Evolutionary conservation across 371 early-diverging fungal genomes (phyloP).

Genomic region (Polyrhizophydium stewartii): DNA sequence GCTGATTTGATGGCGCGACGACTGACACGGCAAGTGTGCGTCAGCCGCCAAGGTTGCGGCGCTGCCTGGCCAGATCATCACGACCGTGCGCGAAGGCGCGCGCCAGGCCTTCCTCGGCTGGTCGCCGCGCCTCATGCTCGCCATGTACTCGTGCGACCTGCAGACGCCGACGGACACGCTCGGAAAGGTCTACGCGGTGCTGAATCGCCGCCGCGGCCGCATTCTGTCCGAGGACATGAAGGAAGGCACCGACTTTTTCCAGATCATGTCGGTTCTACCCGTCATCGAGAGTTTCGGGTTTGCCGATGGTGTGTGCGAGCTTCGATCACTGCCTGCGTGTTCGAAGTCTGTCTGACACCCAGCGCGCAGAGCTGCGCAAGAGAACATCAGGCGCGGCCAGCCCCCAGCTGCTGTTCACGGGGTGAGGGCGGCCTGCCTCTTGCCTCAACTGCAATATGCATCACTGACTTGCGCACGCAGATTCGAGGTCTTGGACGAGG

Average conservation of each 20-base stretch:
- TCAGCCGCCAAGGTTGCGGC: slow-evolving; percentile 17
- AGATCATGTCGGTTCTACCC: slow-evolving; percentile 87
- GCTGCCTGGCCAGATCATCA: slow-evolving; percentile 78
- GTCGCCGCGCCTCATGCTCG: slow-evolving; percentile 91
- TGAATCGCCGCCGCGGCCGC: slow-evolving; percentile 80
- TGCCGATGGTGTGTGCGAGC: slow-evolving; percentile 68
- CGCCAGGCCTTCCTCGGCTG: slow-evolving; percentile 81
- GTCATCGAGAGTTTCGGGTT: slow-evolving; percentile 99
- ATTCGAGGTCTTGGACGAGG: slow-evolving; percentile 85
- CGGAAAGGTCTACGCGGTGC: slow-evolving; percentile 93
- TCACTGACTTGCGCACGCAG: too few species aligned
- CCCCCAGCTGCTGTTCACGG: slow-evolving; percentile 90
- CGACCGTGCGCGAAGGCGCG: slow-evolving; percentile 80
- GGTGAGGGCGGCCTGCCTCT: slow-evolving; percentile 29
- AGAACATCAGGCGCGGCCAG: slow-evolving; percentile 91
- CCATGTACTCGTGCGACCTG: slow-evolving; percentile 94
- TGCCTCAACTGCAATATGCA: not conserved
- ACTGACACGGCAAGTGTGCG: not conserved
- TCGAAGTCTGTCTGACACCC: not conserved
- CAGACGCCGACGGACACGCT: slow-evolving; percentile 89
- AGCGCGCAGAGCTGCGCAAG: slow-evolving; percentile 75
- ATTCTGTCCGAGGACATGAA: slow-evolving; percentile 90
- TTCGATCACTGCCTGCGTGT: not conserved
- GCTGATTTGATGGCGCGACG: not conserved
- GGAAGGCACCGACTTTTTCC: slow-evolving; percentile 94